Percentiles rank a stretch among this genome's conserved stretches.
These are phyloP conservation scores for Saccharomycopsis hybrid DNA, from an alignment of 1,139 yeast genomes.

Conservation along the genomic window DNA sequence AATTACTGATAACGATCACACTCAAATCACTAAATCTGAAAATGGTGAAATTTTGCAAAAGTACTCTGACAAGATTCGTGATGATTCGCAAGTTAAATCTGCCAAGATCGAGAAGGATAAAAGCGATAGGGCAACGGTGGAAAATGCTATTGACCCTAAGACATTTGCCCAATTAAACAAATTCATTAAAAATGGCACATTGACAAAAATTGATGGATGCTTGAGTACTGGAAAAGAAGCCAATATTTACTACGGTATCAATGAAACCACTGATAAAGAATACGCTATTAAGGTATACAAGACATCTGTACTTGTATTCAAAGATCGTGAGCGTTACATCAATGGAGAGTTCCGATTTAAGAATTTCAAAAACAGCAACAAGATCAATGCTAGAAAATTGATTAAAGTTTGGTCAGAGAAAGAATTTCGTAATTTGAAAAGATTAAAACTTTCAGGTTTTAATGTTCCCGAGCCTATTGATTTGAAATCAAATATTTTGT, in stretches of 20 bases:
- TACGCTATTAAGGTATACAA: conserved; percentile 91
- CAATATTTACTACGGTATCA: conserved; percentile 89
- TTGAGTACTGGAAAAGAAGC: conserved; percentile 97
- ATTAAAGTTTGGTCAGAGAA: conserved; percentile 98
- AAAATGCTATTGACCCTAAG: conserved; percentile 92
- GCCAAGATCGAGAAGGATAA: conserved; percentile 67
- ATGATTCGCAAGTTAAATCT: conserved; percentile 49
- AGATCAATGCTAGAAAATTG: conserved; percentile 95
- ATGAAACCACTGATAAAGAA: conserved; percentile 53
- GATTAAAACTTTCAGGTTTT: conserved; percentile 71
- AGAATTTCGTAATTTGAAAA: conserved; percentile 85
- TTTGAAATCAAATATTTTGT: conserved; percentile 81
- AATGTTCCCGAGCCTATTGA: conserved; percentile 92
- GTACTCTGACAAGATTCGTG: conserved; percentile 57
- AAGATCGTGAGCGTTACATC: conserved; percentile 92
- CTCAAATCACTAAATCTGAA: conserved; percentile 13
- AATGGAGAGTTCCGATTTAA: conserved; percentile 94
- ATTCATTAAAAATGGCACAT: conserved; percentile 73
- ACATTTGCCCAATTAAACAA: conserved; percentile 79
- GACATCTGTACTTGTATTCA: conserved; percentile 91
- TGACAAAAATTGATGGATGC: conserved; percentile 87
- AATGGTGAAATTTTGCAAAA: conserved; percentile 56
- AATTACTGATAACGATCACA: conserved; percentile 3
- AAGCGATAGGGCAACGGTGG: conserved; percentile 93
- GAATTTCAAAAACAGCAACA: conserved; percentile 60